Percentiles rank a stretch among this genome's conserved stretches.
Evolutionary conservation across 2,329 filamentous ascomycete species (phyloP).

Genomic region (Verticillium zaregamsianum): DNA sequence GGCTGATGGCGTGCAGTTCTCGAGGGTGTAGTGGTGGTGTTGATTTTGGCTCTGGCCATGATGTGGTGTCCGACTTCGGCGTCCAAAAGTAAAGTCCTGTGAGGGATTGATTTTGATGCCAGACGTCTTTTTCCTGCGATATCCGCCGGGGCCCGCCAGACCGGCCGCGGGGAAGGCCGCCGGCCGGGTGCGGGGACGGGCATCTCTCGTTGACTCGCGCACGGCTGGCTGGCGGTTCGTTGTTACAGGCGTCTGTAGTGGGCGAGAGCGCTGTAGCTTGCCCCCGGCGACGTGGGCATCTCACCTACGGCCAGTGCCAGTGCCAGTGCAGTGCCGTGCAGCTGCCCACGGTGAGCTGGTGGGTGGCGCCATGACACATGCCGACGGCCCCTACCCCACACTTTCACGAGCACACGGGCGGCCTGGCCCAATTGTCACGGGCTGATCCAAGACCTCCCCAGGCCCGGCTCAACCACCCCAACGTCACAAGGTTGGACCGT

Average conservation of each 20-base stretch:
- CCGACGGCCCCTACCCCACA: conserved; percentile 17
- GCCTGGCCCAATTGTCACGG: conserved; percentile 1
- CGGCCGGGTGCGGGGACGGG: not conserved
- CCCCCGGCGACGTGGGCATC: too few species aligned
- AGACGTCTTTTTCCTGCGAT: not conserved
- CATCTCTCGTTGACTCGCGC: not conserved
- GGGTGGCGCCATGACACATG: not conserved
- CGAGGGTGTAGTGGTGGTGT: not conserved
- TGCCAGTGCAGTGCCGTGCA: too few species aligned
- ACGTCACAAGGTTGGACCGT: not conserved
- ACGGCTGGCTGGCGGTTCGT: not conserved
- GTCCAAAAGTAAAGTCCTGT: not conserved
- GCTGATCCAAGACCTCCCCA: not conserved
- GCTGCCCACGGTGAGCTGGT: too few species aligned
- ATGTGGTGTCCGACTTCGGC: not conserved
- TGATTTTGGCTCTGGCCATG: not conserved
- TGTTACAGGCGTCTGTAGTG: not conserved
- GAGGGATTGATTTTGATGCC: not conserved
- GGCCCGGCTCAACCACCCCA: not conserved
- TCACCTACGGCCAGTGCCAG: too few species aligned
- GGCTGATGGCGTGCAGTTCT: not conserved
- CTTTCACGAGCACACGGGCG: conserved; percentile 21
- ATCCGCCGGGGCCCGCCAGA: not conserved
- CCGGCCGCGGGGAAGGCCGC: not conserved
- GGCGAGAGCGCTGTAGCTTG: not conserved